phyloP scores from a whole-genome alignment of 2,329 filamentous ascomycete species.

The Cordyceps tenuipes region DNA sequence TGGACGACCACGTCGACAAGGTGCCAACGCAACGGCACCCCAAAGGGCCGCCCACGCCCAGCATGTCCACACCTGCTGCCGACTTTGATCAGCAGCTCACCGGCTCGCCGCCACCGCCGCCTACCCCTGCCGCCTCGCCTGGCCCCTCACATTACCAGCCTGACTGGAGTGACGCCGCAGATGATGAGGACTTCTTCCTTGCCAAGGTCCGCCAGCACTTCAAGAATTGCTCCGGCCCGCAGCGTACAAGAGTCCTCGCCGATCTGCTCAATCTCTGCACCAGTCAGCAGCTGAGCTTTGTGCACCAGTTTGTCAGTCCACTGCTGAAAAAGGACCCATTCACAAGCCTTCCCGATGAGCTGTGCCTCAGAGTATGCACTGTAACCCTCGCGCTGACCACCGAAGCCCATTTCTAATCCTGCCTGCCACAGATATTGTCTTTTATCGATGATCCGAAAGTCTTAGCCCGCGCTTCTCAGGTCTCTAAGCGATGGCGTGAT shows the following conservation, averaged over 20 bases:
- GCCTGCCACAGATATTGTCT: constrained; percentile 63
- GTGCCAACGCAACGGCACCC: constrained; percentile 34
- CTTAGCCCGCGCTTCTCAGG: constrained; percentile 84
- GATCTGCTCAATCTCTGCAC: constrained; percentile 91
- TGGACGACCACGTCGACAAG: constrained; percentile 46
- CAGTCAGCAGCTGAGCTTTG: constrained; percentile 89
- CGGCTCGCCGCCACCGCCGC: constrained; percentile 54
- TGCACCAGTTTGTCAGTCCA: constrained; percentile 91
- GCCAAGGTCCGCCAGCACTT: constrained; percentile 75
- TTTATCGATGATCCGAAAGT: constrained; percentile 97
- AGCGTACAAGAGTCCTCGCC: constrained; percentile 73
- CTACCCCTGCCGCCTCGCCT: constrained; percentile 57
- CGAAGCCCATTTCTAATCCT: not conserved
- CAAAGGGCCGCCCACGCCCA: constrained; percentile 56
- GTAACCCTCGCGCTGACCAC: not conserved
- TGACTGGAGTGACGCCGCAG: constrained; percentile 70
- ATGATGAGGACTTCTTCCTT: constrained; percentile 76
- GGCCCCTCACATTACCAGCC: constrained; percentile 52
- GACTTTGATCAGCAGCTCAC: constrained; percentile 55
- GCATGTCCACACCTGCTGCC: constrained; percentile 55
- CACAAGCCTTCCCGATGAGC: constrained; percentile 80
- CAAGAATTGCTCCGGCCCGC: constrained; percentile 62
- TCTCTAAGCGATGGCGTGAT: constrained; percentile 91
- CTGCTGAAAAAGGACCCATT: constrained; percentile 95
- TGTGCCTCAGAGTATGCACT: constrained; percentile 73